Percentiles rank a stretch among this genome's conserved stretches.
phyloP scores from a whole-genome alignment of 352 stramenopile genomes.

The Phytophthora sojae region DNA sequence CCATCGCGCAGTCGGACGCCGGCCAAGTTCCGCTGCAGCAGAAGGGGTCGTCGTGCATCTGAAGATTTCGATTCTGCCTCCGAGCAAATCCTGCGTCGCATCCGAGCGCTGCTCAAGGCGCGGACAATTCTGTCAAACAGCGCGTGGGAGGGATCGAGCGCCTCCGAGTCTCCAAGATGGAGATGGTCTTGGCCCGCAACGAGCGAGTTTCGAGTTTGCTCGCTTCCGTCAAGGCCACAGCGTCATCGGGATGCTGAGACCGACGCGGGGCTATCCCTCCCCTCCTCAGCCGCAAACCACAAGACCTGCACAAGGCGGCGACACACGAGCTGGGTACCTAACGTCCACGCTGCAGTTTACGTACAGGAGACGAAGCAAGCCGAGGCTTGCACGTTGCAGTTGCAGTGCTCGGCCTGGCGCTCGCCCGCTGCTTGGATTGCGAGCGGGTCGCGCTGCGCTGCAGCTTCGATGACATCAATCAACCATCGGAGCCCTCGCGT shows the following conservation, averaged over 20 bases:
- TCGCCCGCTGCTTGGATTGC: conserved; percentile 19
- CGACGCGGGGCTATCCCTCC: background rate
- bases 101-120: conserved; percentile 3
- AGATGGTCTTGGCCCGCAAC: background rate
- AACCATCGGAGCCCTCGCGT: background rate
- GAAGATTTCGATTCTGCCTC: conserved; percentile 28
- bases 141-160: background rate
- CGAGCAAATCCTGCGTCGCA: conserved; percentile 21
- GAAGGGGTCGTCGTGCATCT: conserved; percentile 25
- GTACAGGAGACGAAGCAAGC: conserved; percentile 22
- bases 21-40: conserved; percentile 23
- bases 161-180: background rate
- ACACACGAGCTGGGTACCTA: conserved; percentile 31
- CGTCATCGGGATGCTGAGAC: background rate
- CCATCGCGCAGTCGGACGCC: conserved; percentile 12
- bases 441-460: conserved; percentile 8
- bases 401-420: background rate
- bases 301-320: conserved; percentile 14
- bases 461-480: conserved; percentile 12
- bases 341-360: conserved; percentile 16
- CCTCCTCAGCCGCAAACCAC: conserved; percentile 5
- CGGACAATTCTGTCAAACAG: conserved; percentile 3
- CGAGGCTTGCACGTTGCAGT: conserved; percentile 22
- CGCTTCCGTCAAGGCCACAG: background rate
- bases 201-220: background rate